phyloP scores from a whole-genome alignment of 164 flowering plant genomes.

The Stephania japonica region DNA sequence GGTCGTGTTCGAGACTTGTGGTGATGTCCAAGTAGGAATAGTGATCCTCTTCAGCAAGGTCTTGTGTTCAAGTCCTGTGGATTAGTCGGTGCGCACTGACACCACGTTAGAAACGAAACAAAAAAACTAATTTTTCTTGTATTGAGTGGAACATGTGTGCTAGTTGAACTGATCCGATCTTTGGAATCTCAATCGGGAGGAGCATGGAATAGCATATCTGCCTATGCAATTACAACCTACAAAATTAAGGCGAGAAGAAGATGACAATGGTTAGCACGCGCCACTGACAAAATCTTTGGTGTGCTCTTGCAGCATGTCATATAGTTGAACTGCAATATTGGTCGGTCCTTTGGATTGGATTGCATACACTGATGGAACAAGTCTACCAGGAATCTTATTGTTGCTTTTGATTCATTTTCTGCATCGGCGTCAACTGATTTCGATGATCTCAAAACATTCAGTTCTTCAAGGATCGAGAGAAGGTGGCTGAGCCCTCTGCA shows the following conservation, averaged over 20 bases:
- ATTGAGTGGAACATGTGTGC: no score
- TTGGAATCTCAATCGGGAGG: background rate
- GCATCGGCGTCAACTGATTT: constrained; percentile 12
- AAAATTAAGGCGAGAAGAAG: background rate
- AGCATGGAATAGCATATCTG: background rate
- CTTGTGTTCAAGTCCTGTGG: no score
- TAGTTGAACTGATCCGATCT: background rate
- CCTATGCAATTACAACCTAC: background rate
- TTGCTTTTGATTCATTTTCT: constrained; percentile 31
- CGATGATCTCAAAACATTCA: constrained; percentile 36
- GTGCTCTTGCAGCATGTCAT: constrained; percentile 34
- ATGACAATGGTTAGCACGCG: background rate
- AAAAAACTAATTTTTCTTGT: no score
- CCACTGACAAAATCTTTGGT: background rate
- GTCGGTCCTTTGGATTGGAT: constrained; percentile 60
- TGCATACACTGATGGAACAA: constrained; percentile 57
- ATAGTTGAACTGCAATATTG: constrained; percentile 54
- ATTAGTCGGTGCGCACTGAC: no score
- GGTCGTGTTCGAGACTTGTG: no score
- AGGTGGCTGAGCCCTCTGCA: constrained; percentile 69
- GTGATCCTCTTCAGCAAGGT: no score
- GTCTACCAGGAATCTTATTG: constrained; percentile 45
- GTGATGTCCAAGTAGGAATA: no score
- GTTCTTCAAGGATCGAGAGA: constrained; percentile 47
- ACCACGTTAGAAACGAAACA: no score